phyloP scores from a whole-genome alignment of 257 asterid genomes.

The Nicotiana tabacum region DNA sequence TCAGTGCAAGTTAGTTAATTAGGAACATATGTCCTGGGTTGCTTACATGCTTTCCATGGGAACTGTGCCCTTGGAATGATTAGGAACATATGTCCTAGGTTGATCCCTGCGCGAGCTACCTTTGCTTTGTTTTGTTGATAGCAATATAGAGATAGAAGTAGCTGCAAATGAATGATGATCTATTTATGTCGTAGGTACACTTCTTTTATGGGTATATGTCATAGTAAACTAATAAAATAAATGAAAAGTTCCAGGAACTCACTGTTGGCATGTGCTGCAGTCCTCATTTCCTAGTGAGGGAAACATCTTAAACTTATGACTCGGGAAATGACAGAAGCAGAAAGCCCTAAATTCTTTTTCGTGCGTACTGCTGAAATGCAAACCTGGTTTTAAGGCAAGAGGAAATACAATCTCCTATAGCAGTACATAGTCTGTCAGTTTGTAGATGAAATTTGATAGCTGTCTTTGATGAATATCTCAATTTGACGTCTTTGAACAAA shows the following conservation, averaged over 20 bases:
- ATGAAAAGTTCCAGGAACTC: neutral
- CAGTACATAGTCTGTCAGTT: no score
- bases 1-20: neutral
- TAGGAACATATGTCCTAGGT: neutral
- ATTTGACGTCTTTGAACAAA: neutral
- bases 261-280: neutral
- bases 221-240: neutral
- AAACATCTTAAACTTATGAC: neutral
- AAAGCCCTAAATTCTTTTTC: neutral
- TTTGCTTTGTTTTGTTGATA: neutral
- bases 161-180: neutral
- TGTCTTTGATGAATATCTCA: neutral
- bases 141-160: neutral
- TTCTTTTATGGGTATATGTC: neutral
- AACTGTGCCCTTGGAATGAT: neutral
- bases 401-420: neutral
- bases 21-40: no score
- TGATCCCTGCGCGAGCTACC: neutral
- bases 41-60: neutral
- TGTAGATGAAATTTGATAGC: neutral
- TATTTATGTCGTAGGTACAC: neutral
- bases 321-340: neutral
- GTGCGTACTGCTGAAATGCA: neutral
- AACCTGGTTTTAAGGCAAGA: neutral
- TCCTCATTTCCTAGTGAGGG: neutral